phyloP scores from a whole-genome alignment of 1,139 yeast species.

The Hemisphaericaspora lyxosophila region DNA sequence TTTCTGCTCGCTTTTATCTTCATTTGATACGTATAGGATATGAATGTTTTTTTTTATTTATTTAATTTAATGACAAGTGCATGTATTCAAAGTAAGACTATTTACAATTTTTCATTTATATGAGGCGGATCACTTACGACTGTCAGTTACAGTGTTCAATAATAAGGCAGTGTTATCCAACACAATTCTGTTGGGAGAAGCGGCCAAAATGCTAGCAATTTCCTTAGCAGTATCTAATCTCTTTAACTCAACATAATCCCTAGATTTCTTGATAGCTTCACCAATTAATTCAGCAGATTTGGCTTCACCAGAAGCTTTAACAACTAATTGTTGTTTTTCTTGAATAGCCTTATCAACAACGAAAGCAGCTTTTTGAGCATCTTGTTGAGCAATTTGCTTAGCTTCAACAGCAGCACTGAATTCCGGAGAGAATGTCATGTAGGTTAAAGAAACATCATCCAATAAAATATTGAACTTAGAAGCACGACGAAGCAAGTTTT shows the following conservation, averaged over 20 bases:
- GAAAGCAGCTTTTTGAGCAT: constrained; percentile 97
- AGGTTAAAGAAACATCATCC: constrained; percentile 95
- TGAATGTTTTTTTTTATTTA: background rate
- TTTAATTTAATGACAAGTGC: too few relatives aligned
- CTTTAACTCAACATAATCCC: constrained; percentile 93
- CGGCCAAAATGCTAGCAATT: constrained; percentile 81
- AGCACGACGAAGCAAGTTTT: constrained; percentile 89
- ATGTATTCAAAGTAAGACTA: background rate
- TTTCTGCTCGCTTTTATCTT: constrained; percentile 1
- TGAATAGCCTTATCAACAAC: constrained; percentile 95
- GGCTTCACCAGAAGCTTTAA: constrained; percentile 98
- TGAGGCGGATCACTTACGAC: constrained; percentile 33
- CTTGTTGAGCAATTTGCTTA: constrained; percentile 98
- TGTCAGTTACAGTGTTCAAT: constrained; percentile 80
- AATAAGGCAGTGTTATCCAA: constrained; percentile 90
- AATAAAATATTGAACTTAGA: constrained; percentile 79
- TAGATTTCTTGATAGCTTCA: constrained; percentile 95
- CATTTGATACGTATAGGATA: background rate
- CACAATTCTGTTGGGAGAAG: constrained; percentile 86
- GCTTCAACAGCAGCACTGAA: constrained; percentile 98
- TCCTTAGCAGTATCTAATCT: constrained; percentile 97
- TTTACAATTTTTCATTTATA: background rate
- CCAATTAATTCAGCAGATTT: constrained; percentile 97
- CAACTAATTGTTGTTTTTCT: constrained; percentile 95
- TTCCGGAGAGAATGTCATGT: constrained; percentile 96